Conservation (phyloP, 768 basidiomycete species). For the Leccinellum albellum region DNA sequence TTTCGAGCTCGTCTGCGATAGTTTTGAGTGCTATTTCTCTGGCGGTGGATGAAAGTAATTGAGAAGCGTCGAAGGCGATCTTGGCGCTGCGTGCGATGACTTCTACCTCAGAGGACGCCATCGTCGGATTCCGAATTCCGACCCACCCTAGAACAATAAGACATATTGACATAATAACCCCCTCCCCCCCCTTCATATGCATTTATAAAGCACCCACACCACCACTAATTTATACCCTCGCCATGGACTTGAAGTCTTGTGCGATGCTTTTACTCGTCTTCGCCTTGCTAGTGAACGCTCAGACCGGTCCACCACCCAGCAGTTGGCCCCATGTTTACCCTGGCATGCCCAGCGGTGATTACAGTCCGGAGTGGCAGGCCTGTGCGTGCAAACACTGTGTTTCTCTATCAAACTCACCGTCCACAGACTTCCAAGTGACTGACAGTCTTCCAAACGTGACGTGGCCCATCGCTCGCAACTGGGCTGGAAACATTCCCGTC, state of each 20-base stretch:
- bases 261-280: constrained; percentile 1
- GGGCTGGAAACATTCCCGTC: constrained; percentile 63
- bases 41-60: constrained; percentile 66
- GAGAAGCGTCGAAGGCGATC: constrained; percentile 81
- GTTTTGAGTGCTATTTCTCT: constrained; percentile 67
- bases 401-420: not conserved
- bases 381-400: constrained; percentile 38
- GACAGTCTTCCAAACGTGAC: constrained; percentile 57
- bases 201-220: constrained; percentile 3
- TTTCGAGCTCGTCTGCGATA: constrained; percentile 64
- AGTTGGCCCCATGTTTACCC: constrained; percentile 41
- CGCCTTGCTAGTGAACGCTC: constrained; percentile 17
- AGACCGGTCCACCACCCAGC: constrained; percentile 25
- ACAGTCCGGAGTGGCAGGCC: constrained; percentile 56
- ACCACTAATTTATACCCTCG: constrained; percentile 2
- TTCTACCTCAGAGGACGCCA: constrained; percentile 31
- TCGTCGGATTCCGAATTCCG: not conserved
- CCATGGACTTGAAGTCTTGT: constrained; percentile 22
- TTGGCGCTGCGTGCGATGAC: constrained; percentile 78
- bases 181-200: too few species aligned
- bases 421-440: constrained; percentile 58
- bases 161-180: not conserved
- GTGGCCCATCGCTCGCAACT: constrained; percentile 48
- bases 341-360: constrained; percentile 43
- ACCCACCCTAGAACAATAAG: too few species aligned